These are phyloP conservation scores for Stephania yunnanensis DNA, from an alignment of 164 flowering plant species.

Conservation along the genomic window DNA sequence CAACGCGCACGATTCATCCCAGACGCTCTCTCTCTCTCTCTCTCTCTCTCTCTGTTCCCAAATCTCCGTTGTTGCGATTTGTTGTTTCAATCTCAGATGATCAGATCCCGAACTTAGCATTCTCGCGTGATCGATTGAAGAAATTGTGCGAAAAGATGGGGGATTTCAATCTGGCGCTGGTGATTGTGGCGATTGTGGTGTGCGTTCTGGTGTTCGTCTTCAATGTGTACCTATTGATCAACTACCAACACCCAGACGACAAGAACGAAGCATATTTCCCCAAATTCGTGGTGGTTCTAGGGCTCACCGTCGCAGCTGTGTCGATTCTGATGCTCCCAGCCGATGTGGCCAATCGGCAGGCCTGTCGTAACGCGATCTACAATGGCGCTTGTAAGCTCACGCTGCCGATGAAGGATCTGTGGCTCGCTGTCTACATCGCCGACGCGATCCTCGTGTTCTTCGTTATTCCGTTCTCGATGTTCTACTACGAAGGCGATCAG, in stretches of 20 bases:
- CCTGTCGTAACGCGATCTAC: slow-evolving; percentile 82
- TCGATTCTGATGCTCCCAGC: slow-evolving; percentile 98
- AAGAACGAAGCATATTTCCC: slow-evolving; percentile 94
- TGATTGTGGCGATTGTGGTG: slow-evolving; percentile 84
- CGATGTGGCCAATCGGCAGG: slow-evolving; percentile 95
- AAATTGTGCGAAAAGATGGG: slow-evolving; percentile 51
- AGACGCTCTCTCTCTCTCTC: no score
- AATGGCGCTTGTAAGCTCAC: slow-evolving; percentile 93
- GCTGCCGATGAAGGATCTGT: slow-evolving; percentile 91
- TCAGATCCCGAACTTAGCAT: background rate
- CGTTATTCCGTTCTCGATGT: slow-evolving; percentile 94
- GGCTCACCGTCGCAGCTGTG: slow-evolving; percentile 79
- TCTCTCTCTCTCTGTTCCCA: no score
- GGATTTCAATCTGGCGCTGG: slow-evolving; percentile 89
- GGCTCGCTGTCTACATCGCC: slow-evolving; percentile 81
- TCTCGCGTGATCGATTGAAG: slow-evolving; percentile 11
- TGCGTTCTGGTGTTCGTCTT: slow-evolving; percentile 70
- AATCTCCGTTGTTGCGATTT: no score
- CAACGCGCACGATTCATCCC: background rate
- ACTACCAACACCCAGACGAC: slow-evolving; percentile 96
- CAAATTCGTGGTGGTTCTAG: slow-evolving; percentile 89
- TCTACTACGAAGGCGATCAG: slow-evolving; percentile 96
- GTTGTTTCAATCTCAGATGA: background rate
- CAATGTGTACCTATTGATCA: slow-evolving; percentile 89
- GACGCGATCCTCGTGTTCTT: slow-evolving; percentile 94